Conservation (phyloP, 805 yeast genomes). For the Saturnispora zaruensis region DNA sequence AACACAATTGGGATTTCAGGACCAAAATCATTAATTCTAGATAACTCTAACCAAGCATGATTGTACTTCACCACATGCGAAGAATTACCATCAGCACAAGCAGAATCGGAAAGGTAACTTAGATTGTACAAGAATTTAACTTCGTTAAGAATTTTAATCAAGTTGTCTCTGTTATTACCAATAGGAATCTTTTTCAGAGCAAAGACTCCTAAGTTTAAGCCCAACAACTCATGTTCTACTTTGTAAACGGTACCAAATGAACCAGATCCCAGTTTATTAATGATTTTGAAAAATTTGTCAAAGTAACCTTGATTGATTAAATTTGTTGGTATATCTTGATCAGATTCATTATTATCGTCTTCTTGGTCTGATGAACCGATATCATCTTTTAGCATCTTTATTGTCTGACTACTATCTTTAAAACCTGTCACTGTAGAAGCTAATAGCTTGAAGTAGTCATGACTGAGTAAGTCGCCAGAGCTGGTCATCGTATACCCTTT, state of each 20-base stretch:
- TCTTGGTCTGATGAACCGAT: neutral
- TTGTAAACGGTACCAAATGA: slow-evolving; percentile 79
- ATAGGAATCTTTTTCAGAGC: slow-evolving; percentile 82
- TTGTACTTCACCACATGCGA: slow-evolving; percentile 71
- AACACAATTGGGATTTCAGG: slow-evolving; percentile 55
- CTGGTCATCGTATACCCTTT: slow-evolving; percentile 8
- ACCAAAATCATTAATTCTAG: slow-evolving; percentile 41
- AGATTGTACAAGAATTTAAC: slow-evolving; percentile 60
- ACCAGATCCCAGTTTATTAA: slow-evolving; percentile 65
- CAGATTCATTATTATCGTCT: neutral
- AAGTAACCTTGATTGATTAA: slow-evolving; percentile 81
- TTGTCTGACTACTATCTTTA: slow-evolving; percentile 5
- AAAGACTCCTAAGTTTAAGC: slow-evolving; percentile 63
- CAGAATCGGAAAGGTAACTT: slow-evolving; percentile 22
- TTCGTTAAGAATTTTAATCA: slow-evolving; percentile 64
- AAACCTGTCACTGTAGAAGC: slow-evolving; percentile 7
- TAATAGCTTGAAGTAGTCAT: slow-evolving; percentile 26
- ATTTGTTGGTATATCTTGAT: slow-evolving; percentile 23
- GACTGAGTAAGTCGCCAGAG: slow-evolving; percentile 17
- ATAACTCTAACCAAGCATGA: slow-evolving; percentile 86
- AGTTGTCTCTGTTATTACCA: slow-evolving; percentile 64
- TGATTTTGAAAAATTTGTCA: slow-evolving; percentile 55
- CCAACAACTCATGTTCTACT: slow-evolving; percentile 73
- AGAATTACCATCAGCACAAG: slow-evolving; percentile 7
- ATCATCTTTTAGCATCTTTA: neutral